Evolutionary conservation across 1,139 yeast genomes (phyloP), one percentile per base, ranked within the genome.

Genomic region (Debaryomyces psychrophilus): DNA sequence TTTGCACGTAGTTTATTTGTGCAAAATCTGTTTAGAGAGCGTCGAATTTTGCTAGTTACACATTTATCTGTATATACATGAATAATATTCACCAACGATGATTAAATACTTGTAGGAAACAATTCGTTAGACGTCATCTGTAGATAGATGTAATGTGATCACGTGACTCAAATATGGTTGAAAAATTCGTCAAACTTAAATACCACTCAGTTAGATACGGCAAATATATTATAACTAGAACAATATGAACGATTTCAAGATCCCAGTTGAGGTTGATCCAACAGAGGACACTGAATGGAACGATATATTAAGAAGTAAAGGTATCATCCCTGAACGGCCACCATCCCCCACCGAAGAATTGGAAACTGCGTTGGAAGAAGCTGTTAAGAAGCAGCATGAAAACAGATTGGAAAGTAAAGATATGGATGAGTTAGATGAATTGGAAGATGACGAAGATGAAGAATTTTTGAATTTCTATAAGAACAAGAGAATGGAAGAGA

Each of bases 231-330:
- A n/a, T n/a, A 36, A 20, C 23, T 11, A 8, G 11, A 15, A 15
- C 41, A 41, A 26, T 23, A 65, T 68, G 70, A 56, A 62, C 40
- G 59, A 72, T 52, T 57, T 68, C 47, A 73, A 76, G 58, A 71
- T 86, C 61, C 88, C 87, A 58, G 95, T 90, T 44, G 92, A 90
- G 67, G 97, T 92, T 46, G 92, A 93, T 67, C 97, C 97, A 31
- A 82, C 81, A 52, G 99, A 93, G 67, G 99, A 93, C 62, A 93
- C 99, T 1, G 99, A 93, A 65, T 93, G 99, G 99, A 93, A 93
- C 63, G 99, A 93, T 67, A 90, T 93, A 53, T 76, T 93, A 41
- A 75, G 99, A 53, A 79, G 82, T 5, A 90, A 92, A 53, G 98
- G 98, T 9, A 83, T 93, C 51, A 90, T 93, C 44, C 99, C 99